Conservation (phyloP, 257 asterid genomes). For the Scutellaria minor region DNA sequence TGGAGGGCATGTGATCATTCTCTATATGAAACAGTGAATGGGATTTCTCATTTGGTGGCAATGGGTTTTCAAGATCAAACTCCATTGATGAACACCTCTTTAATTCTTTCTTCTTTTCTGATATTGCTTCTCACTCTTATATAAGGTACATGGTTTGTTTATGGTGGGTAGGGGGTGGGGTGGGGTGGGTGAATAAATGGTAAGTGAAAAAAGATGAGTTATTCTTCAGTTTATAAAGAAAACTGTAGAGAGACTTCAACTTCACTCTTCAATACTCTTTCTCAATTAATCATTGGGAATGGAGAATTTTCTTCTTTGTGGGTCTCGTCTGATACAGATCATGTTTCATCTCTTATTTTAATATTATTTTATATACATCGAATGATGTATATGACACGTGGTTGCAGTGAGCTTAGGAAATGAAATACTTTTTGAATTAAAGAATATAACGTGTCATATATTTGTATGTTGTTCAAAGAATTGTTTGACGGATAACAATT, state of each 20-base stretch:
- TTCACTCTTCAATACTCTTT: conserved; percentile 31
- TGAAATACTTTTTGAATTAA: too few relatives aligned
- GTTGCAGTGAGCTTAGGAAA: too few relatives aligned
- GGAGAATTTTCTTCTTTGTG: not conserved
- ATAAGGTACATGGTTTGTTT: conserved; percentile 25
- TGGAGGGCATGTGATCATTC: conserved; percentile 62
- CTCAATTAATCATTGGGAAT: conserved; percentile 27
- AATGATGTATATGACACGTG: not conserved
- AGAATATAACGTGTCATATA: too few relatives aligned
- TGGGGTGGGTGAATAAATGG: conserved; percentile 16
- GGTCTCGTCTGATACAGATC: not conserved
- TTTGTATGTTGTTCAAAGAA: too few relatives aligned
- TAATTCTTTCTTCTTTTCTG: not conserved
- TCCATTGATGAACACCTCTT: conserved; percentile 51
- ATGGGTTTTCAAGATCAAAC: conserved; percentile 70
- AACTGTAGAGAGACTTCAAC: conserved; percentile 32
- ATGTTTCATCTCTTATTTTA: not conserved
- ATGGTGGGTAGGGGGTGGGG: not conserved
- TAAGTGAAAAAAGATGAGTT: conserved; percentile 28
- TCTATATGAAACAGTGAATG: conserved; percentile 43
- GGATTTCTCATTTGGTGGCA: conserved; percentile 42
- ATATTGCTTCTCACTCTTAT: conserved; percentile 11
- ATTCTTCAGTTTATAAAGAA: conserved; percentile 26
- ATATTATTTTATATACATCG: not conserved
- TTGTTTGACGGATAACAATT: too few relatives aligned